phyloP scores from a whole-genome alignment of 495 filamentous ascomycete genomes.

The Tuber aestivum region DNA sequence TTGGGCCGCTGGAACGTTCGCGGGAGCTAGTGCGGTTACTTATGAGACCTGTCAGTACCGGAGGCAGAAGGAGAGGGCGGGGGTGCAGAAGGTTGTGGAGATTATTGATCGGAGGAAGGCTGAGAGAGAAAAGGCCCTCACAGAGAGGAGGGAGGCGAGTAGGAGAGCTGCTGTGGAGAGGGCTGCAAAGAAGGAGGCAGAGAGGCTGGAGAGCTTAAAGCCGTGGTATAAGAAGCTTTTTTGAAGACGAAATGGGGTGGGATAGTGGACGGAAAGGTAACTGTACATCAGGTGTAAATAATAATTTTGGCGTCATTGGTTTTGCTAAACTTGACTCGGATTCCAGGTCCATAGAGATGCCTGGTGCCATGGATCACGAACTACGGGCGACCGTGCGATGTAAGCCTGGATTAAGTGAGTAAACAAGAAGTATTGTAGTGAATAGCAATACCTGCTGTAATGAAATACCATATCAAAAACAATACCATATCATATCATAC shows the following conservation, averaged over 20 bases:
- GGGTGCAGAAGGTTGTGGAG: slow-evolving; percentile 73
- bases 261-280: not conserved
- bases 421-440: not conserved
- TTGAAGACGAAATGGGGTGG: slow-evolving; percentile 10
- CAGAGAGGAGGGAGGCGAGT: slow-evolving; percentile 45
- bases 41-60: slow-evolving; percentile 76
- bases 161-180: slow-evolving; percentile 13
- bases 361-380: slow-evolving; percentile 2
- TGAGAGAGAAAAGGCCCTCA: slow-evolving; percentile 56
- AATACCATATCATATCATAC: too few species aligned
- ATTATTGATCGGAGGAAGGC: slow-evolving; percentile 67
- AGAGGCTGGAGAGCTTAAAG: slow-evolving; percentile 6
- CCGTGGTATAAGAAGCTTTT: slow-evolving; percentile 38
- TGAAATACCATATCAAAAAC: not conserved
- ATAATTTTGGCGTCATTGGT: slow-evolving; percentile 4
- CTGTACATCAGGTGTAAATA: slow-evolving; percentile 31
- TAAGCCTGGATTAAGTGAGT: not conserved
- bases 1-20: slow-evolving; percentile 76
- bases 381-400: not conserved
- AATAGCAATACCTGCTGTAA: not conserved
- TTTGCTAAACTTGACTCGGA: slow-evolving; percentile 1
- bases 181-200: slow-evolving; percentile 12
- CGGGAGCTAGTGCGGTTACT: slow-evolving; percentile 55
- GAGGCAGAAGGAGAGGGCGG: slow-evolving; percentile 63
- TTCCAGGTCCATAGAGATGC: not conserved